Evolutionary conservation across 139 green algal genomes (phyloP).

Genomic region (Volvox africanus): DNA sequence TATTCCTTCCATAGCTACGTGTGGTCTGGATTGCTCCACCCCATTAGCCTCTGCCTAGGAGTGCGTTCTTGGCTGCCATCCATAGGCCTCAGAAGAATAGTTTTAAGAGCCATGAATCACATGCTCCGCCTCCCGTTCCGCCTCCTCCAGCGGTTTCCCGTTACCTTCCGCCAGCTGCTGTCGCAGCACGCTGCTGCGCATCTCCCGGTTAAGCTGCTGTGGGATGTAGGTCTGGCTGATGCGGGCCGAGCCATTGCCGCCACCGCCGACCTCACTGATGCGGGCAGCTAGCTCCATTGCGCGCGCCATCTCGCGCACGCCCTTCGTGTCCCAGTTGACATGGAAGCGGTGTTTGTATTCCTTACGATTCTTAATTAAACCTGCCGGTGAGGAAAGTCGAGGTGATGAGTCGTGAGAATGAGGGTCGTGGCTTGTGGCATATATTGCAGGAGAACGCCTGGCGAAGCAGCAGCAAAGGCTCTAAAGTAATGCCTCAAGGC

Average conservation of each 20-base stretch:
- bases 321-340: constrained; percentile 64
- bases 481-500: too few species aligned
- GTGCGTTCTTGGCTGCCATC: too few species aligned
- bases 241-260: constrained; percentile 35
- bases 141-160: not conserved
- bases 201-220: constrained; percentile 32
- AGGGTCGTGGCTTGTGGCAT: too few species aligned
- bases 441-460: too few species aligned
- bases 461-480: too few species aligned
- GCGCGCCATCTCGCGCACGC: constrained; percentile 63
- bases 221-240: constrained; percentile 69
- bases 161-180: not conserved
- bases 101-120: constrained; percentile 40
- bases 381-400: not conserved
- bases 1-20: too few species aligned
- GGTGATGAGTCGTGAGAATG: too few species aligned
- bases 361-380: constrained; percentile 62
- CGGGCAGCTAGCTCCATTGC: constrained; percentile 68
- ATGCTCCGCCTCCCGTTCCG: not conserved
- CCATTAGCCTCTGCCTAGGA: too few species aligned
- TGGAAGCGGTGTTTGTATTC: constrained; percentile 67
- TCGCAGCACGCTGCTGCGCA: not conserved
- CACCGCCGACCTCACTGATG: constrained; percentile 56
- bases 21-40: too few species aligned
- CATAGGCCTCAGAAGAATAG: too few species aligned